Conservation (phyloP, 371 early-diverging fungal genomes). For the Dipsacomyces acuminosporus region DNA sequence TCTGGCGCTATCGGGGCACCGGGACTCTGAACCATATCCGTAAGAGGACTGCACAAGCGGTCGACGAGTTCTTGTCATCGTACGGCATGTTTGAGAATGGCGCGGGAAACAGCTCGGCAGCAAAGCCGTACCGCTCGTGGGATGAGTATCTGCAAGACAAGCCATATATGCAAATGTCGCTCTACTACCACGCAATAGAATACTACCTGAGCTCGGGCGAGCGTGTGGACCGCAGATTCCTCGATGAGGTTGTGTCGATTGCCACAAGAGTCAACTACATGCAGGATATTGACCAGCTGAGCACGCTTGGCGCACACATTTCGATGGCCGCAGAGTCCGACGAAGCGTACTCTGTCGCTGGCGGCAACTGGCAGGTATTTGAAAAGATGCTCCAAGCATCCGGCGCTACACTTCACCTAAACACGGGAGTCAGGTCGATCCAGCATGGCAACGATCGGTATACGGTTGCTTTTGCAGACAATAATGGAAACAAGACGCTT, state of each 20-base stretch:
- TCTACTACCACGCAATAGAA: constrained; percentile 20
- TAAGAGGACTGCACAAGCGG: constrained; percentile 7
- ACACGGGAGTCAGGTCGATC: constrained; percentile 4
- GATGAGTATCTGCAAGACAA: constrained; percentile 17
- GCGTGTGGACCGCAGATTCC: constrained; percentile 6
- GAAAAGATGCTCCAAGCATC: constrained; percentile 13
- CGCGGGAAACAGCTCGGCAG: not conserved
- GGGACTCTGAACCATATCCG: constrained; percentile 11
- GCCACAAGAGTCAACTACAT: constrained; percentile 35
- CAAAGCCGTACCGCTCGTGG: constrained; percentile 11
- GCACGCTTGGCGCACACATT: constrained; percentile 22
- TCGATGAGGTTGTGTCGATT: constrained; percentile 24
- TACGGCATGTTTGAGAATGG: constrained; percentile 10
- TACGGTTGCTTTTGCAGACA: not conserved
- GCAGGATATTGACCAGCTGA: constrained; percentile 24
- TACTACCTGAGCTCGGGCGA: constrained; percentile 12
- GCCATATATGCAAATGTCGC: constrained; percentile 14
- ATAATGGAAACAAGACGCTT: not conserved
- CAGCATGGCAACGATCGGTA: constrained; percentile 1
- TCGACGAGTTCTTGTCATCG: constrained; percentile 29
- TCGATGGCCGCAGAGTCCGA: constrained; percentile 30
- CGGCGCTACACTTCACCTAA: constrained; percentile 9
- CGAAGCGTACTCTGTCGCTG: constrained; percentile 23
- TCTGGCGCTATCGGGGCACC: constrained; percentile 24
- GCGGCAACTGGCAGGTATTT: constrained; percentile 33